Evolutionary conservation across 768 basidiomycete species (phyloP).

Genomic region (Boletellus ananas): DNA sequence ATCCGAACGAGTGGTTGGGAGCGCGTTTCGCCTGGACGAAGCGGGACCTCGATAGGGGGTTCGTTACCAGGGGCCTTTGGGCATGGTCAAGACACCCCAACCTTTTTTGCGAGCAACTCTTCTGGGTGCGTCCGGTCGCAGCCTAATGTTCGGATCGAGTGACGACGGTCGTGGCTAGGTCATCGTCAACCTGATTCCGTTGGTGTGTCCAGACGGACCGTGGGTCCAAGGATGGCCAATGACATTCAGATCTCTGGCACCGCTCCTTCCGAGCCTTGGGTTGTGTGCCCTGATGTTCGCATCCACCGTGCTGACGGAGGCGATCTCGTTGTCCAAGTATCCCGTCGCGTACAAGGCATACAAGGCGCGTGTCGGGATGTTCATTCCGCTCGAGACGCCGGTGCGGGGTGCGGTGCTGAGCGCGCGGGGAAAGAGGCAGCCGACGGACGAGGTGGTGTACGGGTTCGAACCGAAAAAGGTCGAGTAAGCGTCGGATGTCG

Average conservation of each 20-base stretch:
- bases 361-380: conserved; percentile 78
- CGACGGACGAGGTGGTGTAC: conserved; percentile 42
- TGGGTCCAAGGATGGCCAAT: conserved; percentile 21
- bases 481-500: conserved; percentile 17
- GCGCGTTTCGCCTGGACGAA: conserved; percentile 64
- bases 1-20: conserved; percentile 54
- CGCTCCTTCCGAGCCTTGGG: conserved; percentile 52
- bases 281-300: conserved; percentile 71
- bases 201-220: conserved; percentile 41
- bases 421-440: conserved; percentile 34
- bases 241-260: conserved; percentile 30
- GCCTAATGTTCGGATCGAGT: not conserved
- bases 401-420: conserved; percentile 41
- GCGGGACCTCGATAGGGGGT: conserved; percentile 72
- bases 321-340: conserved; percentile 74
- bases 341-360: conserved; percentile 67
- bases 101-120: conserved; percentile 83
- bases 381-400: conserved; percentile 47
- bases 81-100: conserved; percentile 89
- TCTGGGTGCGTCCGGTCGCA: conserved; percentile 57
- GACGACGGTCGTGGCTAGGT: conserved; percentile 38
- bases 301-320: conserved; percentile 79
- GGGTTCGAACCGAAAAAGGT: conserved; percentile 32
- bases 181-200: conserved; percentile 64
- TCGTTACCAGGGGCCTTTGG: conserved; percentile 83